Percentiles rank a stretch among this genome's conserved stretches.
Conservation (phyloP, 2,329 filamentous ascomycete genomes). For the Diaporthe longicolla region DNA sequence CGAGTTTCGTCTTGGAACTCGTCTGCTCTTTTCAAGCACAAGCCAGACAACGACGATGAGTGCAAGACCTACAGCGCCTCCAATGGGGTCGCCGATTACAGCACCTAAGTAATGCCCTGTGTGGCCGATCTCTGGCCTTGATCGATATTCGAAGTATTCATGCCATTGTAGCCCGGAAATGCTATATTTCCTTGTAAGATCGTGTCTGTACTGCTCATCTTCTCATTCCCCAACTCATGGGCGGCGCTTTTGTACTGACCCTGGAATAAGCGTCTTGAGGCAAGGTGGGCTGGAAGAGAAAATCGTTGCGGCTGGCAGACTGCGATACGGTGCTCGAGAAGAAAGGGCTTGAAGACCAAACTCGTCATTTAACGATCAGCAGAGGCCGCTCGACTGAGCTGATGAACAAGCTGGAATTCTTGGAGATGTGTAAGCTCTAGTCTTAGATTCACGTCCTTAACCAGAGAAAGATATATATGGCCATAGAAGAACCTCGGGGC, state of each 20-base stretch:
- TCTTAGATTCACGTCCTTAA: neutral
- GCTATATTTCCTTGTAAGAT: neutral
- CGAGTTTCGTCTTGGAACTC: neutral
- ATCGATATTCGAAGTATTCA: constrained; percentile 6
- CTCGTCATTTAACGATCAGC: neutral
- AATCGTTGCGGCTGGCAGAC: neutral
- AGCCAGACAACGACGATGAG: constrained; percentile 6
- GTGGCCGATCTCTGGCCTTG: constrained; percentile 20
- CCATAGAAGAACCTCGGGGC: neutral
- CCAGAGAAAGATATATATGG: neutral
- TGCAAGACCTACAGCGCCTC: constrained; percentile 18
- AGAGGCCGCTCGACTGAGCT: neutral
- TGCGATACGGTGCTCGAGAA: too few relatives aligned
- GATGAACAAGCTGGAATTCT: neutral
- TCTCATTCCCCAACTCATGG: neutral
- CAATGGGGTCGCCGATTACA: constrained; percentile 18
- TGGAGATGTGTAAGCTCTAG: neutral
- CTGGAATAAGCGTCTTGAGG: neutral
- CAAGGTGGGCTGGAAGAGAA: too few relatives aligned
- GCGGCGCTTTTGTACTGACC: neutral
- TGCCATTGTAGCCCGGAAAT: constrained; percentile 25
- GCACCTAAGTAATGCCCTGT: constrained; percentile 17
- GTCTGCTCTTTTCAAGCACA: constrained; percentile 4
- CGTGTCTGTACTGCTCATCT: constrained; percentile 11
- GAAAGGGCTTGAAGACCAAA: neutral